Percentiles rank a stretch among this genome's conserved stretches.
phyloP scores from a whole-genome alignment of 768 basidiomycete genomes.

The Auriscalpium vulgare region DNA sequence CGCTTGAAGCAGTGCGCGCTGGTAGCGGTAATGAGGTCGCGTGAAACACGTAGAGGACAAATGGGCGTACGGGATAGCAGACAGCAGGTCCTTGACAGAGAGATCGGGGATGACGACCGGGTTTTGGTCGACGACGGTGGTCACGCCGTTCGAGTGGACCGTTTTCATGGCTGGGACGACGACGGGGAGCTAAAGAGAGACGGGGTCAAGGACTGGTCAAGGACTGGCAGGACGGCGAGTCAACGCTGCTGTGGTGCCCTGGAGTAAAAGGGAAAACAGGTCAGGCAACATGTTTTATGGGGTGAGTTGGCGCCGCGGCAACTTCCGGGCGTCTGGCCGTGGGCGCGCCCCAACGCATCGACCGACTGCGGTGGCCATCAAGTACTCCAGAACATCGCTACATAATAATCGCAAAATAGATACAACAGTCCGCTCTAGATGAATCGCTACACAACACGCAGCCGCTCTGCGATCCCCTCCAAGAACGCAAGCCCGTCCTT shows the following conservation, averaged over 20 bases:
- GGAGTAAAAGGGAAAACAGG: not conserved
- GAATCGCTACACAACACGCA: slow-evolving; percentile 33
- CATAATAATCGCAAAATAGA: slow-evolving; percentile 2
- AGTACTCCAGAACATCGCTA: too few relatives aligned
- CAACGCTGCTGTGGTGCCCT: not conserved
- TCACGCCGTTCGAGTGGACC: slow-evolving; percentile 8
- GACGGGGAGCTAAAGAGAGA: not conserved
- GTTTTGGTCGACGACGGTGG: slow-evolving; percentile 40
- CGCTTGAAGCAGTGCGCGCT: slow-evolving; percentile 88
- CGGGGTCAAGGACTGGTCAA: not conserved
- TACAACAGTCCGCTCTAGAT: not conserved
- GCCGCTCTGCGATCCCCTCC: slow-evolving; percentile 47
- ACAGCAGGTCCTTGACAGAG: slow-evolving; percentile 79
- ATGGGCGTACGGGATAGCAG: slow-evolving; percentile 69
- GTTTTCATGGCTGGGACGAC: slow-evolving; percentile 12
- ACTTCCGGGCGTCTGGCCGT: not conserved
- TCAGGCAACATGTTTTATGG: not conserved
- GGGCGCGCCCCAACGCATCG: slow-evolving; percentile 1
- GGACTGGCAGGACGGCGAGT: not conserved
- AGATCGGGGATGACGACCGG: slow-evolving; percentile 72
- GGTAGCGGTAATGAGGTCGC: not conserved
- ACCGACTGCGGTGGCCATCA: too few relatives aligned
- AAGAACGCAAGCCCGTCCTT: slow-evolving; percentile 73
- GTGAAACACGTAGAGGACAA: slow-evolving; percentile 1
- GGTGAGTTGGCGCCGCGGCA: not conserved